Percentiles rank a stretch among this genome's conserved stretches.
phyloP scores from a whole-genome alignment of 257 asterid genomes.

The Lycium ferocissimum region DNA sequence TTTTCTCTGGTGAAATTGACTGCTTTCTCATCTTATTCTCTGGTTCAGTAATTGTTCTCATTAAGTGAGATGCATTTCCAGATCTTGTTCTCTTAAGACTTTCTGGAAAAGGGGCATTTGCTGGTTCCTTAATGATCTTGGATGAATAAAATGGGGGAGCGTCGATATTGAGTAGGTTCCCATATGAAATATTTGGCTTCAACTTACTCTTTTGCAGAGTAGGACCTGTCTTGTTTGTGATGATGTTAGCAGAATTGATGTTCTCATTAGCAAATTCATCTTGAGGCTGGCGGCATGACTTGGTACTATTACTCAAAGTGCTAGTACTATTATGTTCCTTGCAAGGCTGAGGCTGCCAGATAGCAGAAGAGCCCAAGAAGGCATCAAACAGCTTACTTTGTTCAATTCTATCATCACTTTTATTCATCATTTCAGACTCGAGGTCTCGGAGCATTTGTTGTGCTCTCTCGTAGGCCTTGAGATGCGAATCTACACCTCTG shows the following conservation, averaged over 20 bases:
- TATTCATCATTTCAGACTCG: conserved; percentile 77
- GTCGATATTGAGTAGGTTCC: conserved; percentile 63
- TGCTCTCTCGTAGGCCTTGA: conserved; percentile 96
- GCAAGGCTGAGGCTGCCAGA: conserved; percentile 99
- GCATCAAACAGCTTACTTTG: conserved; percentile 81
- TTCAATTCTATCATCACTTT: conserved; percentile 64
- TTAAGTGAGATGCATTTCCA: conserved; percentile 42
- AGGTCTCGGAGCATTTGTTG: conserved; percentile 95
- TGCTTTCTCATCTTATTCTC: conserved; percentile 55
- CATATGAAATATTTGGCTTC: conserved; percentile 33
- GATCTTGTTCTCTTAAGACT: conserved; percentile 82
- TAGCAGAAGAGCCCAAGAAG: conserved; percentile 82
- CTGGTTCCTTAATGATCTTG: conserved; percentile 39
- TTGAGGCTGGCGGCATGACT: conserved; percentile 23
- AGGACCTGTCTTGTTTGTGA: conserved; percentile 32
- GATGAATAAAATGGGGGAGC: conserved; percentile 79
- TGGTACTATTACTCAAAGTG: not conserved
- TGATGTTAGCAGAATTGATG: conserved; percentile 43
- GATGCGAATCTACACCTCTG: conserved; percentile 91
- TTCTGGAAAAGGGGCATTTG: conserved; percentile 36
- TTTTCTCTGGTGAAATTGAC: conserved; percentile 49
- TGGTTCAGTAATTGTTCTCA: conserved; percentile 39
- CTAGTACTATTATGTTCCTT: conserved; percentile 46
- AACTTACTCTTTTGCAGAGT: conserved; percentile 34
- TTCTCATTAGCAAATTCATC: conserved; percentile 79